These are phyloP conservation scores for Straminergon stramineum DNA, from an alignment of 225 moss, liverwort and hornwort genomes.

Conservation along the genomic window DNA sequence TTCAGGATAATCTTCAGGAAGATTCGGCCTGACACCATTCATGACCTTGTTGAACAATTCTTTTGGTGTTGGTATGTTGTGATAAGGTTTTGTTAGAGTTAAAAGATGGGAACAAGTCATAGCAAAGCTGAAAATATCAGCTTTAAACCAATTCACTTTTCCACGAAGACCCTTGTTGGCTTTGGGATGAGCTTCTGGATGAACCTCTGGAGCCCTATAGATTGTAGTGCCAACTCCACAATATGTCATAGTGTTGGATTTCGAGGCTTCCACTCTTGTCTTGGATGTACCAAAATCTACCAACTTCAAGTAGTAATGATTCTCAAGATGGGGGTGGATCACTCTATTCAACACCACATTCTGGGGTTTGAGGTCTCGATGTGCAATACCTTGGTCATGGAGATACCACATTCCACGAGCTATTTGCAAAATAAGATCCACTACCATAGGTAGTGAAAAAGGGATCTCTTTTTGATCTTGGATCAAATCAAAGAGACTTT, in stretches of 20 bases:
- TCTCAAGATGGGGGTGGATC: too few species aligned
- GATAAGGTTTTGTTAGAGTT: background rate
- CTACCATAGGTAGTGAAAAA: background rate
- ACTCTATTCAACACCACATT: background rate
- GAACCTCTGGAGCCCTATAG: background rate
- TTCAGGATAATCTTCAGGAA: background rate
- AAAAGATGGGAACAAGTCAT: background rate
- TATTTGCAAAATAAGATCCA: background rate
- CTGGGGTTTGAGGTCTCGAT: background rate
- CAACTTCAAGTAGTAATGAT: background rate
- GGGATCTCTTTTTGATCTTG: background rate
- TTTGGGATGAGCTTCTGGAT: background rate
- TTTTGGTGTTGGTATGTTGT: fast-evolving
- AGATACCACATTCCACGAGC: background rate
- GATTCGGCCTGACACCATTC: background rate
- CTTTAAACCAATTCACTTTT: background rate
- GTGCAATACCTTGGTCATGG: background rate
- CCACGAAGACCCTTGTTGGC: background rate
- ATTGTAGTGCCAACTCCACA: background rate
- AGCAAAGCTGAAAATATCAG: background rate
- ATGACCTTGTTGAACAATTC: background rate
- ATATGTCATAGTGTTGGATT: background rate
- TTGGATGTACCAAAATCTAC: background rate
- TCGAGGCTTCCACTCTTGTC: background rate
- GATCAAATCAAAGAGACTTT: background rate